Conservation (phyloP, 2,329 filamentous ascomycete genomes). For the Colletotrichum higginsianum region DNA sequence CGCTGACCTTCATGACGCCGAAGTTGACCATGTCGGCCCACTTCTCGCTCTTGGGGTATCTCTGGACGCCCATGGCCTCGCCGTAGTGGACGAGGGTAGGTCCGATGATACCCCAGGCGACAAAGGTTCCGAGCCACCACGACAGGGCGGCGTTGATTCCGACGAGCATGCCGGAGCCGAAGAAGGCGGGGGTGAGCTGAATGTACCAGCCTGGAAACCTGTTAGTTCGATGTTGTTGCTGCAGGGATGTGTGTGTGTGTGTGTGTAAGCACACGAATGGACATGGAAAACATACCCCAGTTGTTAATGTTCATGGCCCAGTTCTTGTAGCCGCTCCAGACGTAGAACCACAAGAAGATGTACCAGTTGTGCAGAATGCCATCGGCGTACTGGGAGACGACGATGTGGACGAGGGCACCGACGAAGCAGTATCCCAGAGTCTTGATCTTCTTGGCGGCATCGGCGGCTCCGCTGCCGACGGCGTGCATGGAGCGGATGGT, state of each 20-base stretch:
- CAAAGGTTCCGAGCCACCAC: constrained; percentile 69
- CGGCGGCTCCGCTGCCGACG: constrained; percentile 63
- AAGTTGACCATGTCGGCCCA: constrained; percentile 52
- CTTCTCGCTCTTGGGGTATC: constrained; percentile 41
- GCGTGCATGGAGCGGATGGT: constrained; percentile 75
- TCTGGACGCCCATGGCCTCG: constrained; percentile 62
- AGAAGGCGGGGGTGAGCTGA: constrained; percentile 73
- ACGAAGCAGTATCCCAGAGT: constrained; percentile 67
- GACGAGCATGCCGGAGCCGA: constrained; percentile 67
- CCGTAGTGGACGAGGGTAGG: constrained; percentile 64
- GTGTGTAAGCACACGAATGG: no score
- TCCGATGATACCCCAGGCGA: constrained; percentile 69
- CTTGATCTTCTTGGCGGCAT: constrained; percentile 71
- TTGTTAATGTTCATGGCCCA: constrained; percentile 68
- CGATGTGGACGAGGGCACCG: constrained; percentile 65
- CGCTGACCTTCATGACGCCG: constrained; percentile 50
- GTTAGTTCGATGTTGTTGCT: not conserved
- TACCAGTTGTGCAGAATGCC: constrained; percentile 74
- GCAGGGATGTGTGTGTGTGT: no score
- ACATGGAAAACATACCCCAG: constrained; percentile 58
- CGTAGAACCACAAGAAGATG: constrained; percentile 67
- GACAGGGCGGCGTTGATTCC: constrained; percentile 69
- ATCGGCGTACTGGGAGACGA: constrained; percentile 71
- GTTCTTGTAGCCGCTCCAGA: constrained; percentile 68
- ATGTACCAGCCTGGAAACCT: constrained; percentile 64